Evolutionary conservation across 495 filamentous ascomycete genomes (phyloP).

Genomic region (Ascodesmis nigricans): DNA sequence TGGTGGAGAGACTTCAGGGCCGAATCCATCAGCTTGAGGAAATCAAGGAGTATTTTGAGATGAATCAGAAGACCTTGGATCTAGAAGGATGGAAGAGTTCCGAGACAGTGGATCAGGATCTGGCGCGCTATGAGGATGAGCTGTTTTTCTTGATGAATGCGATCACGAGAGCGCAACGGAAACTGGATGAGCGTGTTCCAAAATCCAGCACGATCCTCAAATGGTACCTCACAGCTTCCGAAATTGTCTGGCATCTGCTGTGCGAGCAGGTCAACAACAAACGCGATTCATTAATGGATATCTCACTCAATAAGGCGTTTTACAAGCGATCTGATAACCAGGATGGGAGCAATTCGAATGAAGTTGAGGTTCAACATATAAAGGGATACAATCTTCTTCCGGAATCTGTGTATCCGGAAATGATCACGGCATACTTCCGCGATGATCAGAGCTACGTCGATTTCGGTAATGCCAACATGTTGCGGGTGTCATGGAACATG

Average conservation of each 20-base stretch:
- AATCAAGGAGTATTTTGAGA: conserved; percentile 88
- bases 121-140: conserved; percentile 81
- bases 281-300: conserved; percentile 74
- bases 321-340: conserved; percentile 91
- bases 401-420: conserved; percentile 81
- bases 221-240: conserved; percentile 73
- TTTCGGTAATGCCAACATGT: conserved; percentile 40
- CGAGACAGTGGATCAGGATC: conserved; percentile 62
- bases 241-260: conserved; percentile 94
- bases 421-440: conserved; percentile 73
- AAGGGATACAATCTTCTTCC: conserved; percentile 73
- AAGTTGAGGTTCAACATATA: conserved; percentile 62
- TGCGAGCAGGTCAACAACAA: no score
- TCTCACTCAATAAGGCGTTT: conserved; percentile 68
- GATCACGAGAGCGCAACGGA: conserved; percentile 85
- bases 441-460: conserved; percentile 22
- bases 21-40: conserved; percentile 86
- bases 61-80: conserved; percentile 72
- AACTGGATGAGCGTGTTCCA: conserved; percentile 45
- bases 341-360: conserved; percentile 87
- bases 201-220: conserved; percentile 47
- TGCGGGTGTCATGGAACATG: conserved; percentile 91
- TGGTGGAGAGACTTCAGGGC: conserved; percentile 76
- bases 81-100: conserved; percentile 80
- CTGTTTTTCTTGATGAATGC: conserved; percentile 99